phyloP scores from a whole-genome alignment of 192 early-diverging fungal genomes.

The Geranomyces michiganensis region DNA sequence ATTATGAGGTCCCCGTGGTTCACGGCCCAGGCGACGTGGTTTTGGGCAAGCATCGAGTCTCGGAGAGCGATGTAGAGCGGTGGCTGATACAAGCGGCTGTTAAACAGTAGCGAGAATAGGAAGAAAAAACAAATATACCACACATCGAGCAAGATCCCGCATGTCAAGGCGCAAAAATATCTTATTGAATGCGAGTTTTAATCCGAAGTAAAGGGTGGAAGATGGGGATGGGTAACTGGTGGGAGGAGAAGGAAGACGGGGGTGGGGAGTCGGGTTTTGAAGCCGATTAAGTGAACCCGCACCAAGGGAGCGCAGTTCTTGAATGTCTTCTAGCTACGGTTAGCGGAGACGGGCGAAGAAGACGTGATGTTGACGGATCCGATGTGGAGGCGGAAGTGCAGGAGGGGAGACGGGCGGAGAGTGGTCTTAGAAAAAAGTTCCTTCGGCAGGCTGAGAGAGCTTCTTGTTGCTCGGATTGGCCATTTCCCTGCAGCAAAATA shows the following conservation, averaged over 20 bases:
- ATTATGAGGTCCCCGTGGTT: slow-evolving; percentile 53
- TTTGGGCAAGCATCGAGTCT: slow-evolving; percentile 45
- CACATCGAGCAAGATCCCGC: too few species aligned
- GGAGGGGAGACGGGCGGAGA: too few species aligned
- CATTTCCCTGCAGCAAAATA: slow-evolving; percentile 73
- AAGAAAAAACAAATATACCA: too few species aligned
- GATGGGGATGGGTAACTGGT: neutral
- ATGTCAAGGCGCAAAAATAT: neutral
- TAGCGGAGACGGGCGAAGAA: too few species aligned
- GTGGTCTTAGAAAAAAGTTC: slow-evolving; percentile 48
- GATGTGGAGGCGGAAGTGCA: too few species aligned
- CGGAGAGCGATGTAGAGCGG: slow-evolving; percentile 21
- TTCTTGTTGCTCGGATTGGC: slow-evolving; percentile 79
- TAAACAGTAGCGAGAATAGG: neutral
- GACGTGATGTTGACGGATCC: too few species aligned
- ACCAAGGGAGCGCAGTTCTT: too few species aligned
- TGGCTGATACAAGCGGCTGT: neutral
- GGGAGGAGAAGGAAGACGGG: too few species aligned
- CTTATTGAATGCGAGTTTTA: neutral
- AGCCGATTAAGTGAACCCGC: too few species aligned
- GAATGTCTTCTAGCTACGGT: too few species aligned
- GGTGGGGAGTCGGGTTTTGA: too few species aligned
- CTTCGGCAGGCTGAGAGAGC: slow-evolving; percentile 87
- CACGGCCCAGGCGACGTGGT: slow-evolving; percentile 38
- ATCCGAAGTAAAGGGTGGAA: neutral